Conservation (phyloP, 768 basidiomycete species). For the Tylopilus felleus region DNA sequence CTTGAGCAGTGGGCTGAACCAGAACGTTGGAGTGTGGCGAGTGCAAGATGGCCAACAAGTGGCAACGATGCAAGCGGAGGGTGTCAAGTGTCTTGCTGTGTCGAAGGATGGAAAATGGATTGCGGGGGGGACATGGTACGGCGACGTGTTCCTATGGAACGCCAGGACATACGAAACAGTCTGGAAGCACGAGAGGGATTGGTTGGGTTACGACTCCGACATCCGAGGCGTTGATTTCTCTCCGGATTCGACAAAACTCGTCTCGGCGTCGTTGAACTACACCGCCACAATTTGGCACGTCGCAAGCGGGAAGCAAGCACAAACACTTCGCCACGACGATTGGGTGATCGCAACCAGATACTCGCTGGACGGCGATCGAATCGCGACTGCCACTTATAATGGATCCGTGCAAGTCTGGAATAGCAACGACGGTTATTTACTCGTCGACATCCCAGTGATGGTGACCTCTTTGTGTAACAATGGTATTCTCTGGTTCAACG, state of each 20-base stretch:
- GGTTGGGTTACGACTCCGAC: background rate
- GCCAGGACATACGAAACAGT: background rate
- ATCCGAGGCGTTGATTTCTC: background rate
- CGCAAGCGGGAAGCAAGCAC: background rate
- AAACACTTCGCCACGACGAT: background rate
- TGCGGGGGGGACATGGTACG: background rate
- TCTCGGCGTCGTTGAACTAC: background rate
- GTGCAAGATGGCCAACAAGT: background rate
- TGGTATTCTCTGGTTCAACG: background rate
- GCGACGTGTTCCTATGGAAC: background rate
- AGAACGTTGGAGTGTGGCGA: background rate
- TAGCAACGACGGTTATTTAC: background rate
- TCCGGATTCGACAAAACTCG: background rate
- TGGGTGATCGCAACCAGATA: background rate
- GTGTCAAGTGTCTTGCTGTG: background rate
- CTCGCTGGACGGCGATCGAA: background rate
- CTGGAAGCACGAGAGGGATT: background rate
- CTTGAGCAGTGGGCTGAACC: background rate
- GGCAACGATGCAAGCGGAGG: background rate
- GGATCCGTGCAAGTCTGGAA: background rate
- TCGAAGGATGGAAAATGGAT: background rate
- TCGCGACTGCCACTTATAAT: background rate
- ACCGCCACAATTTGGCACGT: background rate
- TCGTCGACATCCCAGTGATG: background rate
- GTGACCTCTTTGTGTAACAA: background rate